Evolutionary conservation across 768 basidiomycete species (phyloP).

Genomic region (Phylloporus arenicola): DNA sequence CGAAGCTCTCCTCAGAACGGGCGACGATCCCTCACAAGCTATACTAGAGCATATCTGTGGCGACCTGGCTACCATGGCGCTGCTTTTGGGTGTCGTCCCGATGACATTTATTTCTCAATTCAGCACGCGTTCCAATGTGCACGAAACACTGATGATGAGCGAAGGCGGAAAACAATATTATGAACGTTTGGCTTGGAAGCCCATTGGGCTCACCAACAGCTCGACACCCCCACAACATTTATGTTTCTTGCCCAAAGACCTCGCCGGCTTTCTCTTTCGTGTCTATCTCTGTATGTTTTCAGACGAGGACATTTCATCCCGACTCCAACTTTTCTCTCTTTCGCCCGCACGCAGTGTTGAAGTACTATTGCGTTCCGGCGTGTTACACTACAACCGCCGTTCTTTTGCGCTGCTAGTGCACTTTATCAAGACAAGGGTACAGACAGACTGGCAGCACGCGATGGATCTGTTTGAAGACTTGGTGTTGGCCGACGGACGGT

Average conservation of each 20-base stretch:
- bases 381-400: conserved; percentile 43
- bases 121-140: conserved; percentile 20
- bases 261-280: conserved; percentile 17
- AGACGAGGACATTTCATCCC: conserved; percentile 15
- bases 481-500: conserved; percentile 1
- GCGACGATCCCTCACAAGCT: conserved; percentile 8
- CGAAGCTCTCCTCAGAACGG: too few relatives aligned
- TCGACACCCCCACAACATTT: background rate
- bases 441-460: conserved; percentile 37
- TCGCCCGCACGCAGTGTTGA: background rate
- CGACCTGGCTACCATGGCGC: conserved; percentile 22
- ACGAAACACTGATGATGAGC: conserved; percentile 10
- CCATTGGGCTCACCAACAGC: background rate
- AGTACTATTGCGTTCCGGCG: conserved; percentile 1
- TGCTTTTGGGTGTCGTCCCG: conserved; percentile 24
- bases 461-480: conserved; percentile 33
- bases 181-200: conserved; percentile 26
- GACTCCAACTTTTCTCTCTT: background rate
- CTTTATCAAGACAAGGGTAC: conserved; percentile 34
- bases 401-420: conserved; percentile 44
- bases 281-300: conserved; percentile 26
- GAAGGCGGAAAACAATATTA: conserved; percentile 10
- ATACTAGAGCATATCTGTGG: conserved; percentile 18
- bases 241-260: conserved; percentile 14
- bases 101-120: conserved; percentile 19